Conservation (phyloP, 495 filamentous ascomycete species). For the Penicillium cataractarum region DNA sequence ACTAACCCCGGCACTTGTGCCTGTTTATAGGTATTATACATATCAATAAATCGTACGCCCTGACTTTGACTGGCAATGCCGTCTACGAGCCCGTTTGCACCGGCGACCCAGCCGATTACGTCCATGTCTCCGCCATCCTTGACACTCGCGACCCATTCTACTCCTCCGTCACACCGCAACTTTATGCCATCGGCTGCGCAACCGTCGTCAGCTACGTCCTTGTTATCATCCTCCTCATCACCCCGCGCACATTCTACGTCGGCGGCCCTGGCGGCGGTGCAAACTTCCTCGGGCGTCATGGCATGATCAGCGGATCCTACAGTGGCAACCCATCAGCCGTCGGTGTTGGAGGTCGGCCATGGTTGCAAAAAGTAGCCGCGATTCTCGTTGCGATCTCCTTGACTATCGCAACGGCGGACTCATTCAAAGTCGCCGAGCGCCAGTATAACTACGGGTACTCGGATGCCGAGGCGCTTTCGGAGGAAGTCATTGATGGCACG, state of each 20-base stretch:
- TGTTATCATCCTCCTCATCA: slow-evolving; percentile 92
- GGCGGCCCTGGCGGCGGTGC: slow-evolving; percentile 68
- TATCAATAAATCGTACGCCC: slow-evolving; percentile 56
- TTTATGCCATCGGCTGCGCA: slow-evolving; percentile 87
- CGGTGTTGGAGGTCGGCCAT: slow-evolving; percentile 88
- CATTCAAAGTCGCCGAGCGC: slow-evolving; percentile 75
- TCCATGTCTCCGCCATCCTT: slow-evolving; percentile 46
- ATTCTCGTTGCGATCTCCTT: slow-evolving; percentile 87
- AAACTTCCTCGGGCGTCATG: slow-evolving; percentile 78
- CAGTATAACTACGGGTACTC: slow-evolving; percentile 76
- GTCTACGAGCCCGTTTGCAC: slow-evolving; percentile 67
- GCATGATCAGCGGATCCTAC: slow-evolving; percentile 77
- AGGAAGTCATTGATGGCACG: slow-evolving; percentile 74
- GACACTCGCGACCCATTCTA: slow-evolving; percentile 86
- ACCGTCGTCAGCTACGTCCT: slow-evolving; percentile 93
- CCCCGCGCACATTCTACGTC: slow-evolving; percentile 83
- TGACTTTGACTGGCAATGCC: slow-evolving; percentile 65
- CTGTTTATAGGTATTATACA: slow-evolving; percentile 53
- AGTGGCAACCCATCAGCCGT: slow-evolving; percentile 71
- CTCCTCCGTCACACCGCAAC: slow-evolving; percentile 84
- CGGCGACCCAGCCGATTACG: slow-evolving; percentile 30
- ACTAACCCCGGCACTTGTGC: not conserved
- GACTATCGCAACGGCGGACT: slow-evolving; percentile 89
- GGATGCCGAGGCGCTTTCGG: slow-evolving; percentile 72
- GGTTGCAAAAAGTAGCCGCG: slow-evolving; percentile 94